Evolutionary conservation across 1,284 basidiomycete genomes (phyloP).

Genomic region (Cutaneotrichosporon sp.): DNA sequence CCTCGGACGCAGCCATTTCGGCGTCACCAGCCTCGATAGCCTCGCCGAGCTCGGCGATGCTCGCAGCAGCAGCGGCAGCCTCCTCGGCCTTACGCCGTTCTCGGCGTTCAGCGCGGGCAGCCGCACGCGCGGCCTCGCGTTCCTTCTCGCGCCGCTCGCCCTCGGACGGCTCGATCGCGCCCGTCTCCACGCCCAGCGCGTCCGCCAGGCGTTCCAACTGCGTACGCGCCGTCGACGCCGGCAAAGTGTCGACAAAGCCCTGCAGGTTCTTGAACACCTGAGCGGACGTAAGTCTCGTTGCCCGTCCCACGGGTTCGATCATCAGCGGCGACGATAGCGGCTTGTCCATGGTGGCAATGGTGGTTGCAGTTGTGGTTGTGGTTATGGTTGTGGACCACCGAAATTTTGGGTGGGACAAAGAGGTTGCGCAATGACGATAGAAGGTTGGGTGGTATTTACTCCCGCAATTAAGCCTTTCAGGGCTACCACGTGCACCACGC

Average conservation of each 20-base stretch:
- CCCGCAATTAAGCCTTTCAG: not conserved
- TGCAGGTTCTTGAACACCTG: conserved; percentile 33
- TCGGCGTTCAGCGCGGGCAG: conserved; percentile 22
- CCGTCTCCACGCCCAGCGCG: conserved; percentile 43
- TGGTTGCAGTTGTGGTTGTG: not conserved
- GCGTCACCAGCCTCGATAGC: conserved; percentile 5
- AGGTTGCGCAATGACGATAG: not conserved
- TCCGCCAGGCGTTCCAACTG: conserved; percentile 46
- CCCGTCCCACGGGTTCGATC: conserved; percentile 29
- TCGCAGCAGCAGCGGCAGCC: conserved; percentile 16
- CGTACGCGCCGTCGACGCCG: conserved; percentile 31
- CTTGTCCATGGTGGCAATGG: conserved; percentile 34
- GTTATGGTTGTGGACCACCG: not conserved
- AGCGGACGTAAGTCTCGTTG: conserved; percentile 26
- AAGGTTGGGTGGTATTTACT: too few species aligned
- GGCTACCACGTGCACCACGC: too few species aligned
- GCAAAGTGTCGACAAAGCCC: conserved; percentile 27
- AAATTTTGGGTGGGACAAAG: conserved; percentile 1
- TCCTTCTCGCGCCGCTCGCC: conserved; percentile 31
- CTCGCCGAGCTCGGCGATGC: conserved; percentile 15
- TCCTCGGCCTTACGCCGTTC: conserved; percentile 20
- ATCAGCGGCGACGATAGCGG: conserved; percentile 42
- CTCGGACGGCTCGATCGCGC: conserved; percentile 34
- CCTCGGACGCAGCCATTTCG: conserved; percentile 11
- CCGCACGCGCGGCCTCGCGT: conserved; percentile 25